Base-by-base conservation (phyloP, 371 early-diverging fungal species). In the Rhizopus sp. region DNA sequence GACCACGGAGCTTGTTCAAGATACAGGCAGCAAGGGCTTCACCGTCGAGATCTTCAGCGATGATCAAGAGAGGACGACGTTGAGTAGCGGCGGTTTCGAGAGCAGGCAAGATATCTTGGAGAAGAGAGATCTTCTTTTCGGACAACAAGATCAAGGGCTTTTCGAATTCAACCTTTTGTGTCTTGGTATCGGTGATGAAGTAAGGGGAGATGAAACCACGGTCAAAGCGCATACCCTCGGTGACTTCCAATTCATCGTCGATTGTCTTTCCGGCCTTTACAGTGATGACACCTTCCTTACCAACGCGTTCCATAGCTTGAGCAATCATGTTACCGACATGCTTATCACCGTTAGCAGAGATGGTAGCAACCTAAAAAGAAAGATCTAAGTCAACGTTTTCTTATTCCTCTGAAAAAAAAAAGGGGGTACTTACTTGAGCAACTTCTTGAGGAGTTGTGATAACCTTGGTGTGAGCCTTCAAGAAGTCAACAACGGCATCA, bases 201-300 rank as follows among this genome's bases (percentile, higher is more conserved):
- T 98, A 97, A 48, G 98, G 98, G 37, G 97, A 97, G 73, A 96
- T 96, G 88, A 88, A 98, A 57, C 98, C 98, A 66, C 97, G 96
- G 80, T 98, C 98, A 78, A 98, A 98, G 60, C 94, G 89, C 98
- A 98, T 98, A 64, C 98, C 97, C 82, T 98, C 97, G 55, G 98
- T 98, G 68, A 98, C 88, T 70, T 93, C 95, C 44, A 98, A 84
- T 83, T 95, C 95, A 73, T 98, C 98, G 13, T 91, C 90, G 50
- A 96, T 87, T 56, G 98, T 98, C 87, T 97, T 97, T 68, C 98
- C 98, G 72, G 97, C 98, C 85, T 95, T 95, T 68, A 96, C 93
- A 4, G 98, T 98, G 76, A 98, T 98, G 44, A 96, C 98, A 69
- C 98, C 98, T 82, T 98, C 98, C 85, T 97, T 98, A 71, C 98